Conservation (phyloP, 2,329 filamentous ascomycete genomes). For the Helminthosporium solani region DNA sequence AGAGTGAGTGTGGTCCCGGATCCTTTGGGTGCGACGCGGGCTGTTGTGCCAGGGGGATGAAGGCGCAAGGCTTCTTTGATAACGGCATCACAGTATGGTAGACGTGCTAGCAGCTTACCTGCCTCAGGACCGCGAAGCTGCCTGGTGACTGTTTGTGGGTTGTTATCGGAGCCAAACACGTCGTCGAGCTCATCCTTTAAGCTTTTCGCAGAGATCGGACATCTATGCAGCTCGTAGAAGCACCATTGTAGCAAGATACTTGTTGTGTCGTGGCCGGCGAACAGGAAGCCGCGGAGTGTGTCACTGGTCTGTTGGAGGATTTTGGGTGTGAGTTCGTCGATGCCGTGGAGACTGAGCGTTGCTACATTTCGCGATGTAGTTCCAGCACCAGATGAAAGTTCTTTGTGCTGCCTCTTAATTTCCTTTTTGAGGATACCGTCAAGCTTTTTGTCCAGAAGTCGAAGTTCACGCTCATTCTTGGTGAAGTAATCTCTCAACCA, state of each 20-base stretch:
- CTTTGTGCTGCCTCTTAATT: slow-evolving; percentile 13
- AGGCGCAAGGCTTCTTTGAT: slow-evolving; percentile 48
- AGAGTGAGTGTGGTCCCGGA: slow-evolving; percentile 14
- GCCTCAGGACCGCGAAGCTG: slow-evolving; percentile 2
- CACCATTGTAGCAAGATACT: slow-evolving; percentile 26
- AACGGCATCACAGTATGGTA: slow-evolving; percentile 47
- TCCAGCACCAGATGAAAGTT: slow-evolving; percentile 1
- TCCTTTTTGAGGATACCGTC: slow-evolving; percentile 16
- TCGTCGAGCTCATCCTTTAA: slow-evolving; percentile 23
- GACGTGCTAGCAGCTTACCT: slow-evolving; percentile 16
- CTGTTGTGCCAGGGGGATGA: slow-evolving; percentile 37
- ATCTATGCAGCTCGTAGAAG: slow-evolving; percentile 25
- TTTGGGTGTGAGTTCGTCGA: slow-evolving; percentile 19
- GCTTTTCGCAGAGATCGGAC: slow-evolving; percentile 13
- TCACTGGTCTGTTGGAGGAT: slow-evolving; percentile 34
- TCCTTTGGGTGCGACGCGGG: slow-evolving; percentile 12
- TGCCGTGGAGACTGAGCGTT: slow-evolving; percentile 14
- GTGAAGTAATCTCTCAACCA: slow-evolving; percentile 18
- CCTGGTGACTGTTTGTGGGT: background rate
- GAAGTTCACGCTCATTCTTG: slow-evolving; percentile 16
- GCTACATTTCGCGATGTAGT: slow-evolving; percentile 13
- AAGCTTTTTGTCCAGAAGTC: slow-evolving; percentile 11
- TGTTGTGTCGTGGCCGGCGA: slow-evolving; percentile 38
- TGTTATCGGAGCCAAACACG: slow-evolving; percentile 18
- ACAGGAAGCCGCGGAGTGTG: slow-evolving; percentile 38